phyloP scores from a whole-genome alignment of 768 basidiomycete species.

The Kwoniella dendrophila region DNA sequence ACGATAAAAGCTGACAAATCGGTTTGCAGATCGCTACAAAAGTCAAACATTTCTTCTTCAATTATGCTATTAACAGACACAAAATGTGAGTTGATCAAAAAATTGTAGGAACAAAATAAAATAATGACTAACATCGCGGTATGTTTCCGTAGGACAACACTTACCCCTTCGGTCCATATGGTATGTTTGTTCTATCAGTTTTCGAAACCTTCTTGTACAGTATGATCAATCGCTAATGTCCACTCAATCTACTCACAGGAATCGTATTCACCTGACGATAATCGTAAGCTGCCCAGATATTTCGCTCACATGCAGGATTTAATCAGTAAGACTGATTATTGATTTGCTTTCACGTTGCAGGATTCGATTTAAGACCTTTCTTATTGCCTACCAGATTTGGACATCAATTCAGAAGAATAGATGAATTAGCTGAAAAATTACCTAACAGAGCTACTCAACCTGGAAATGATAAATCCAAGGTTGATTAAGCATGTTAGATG shows the following conservation, averaged over 20 bases:
- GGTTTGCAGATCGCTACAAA: constrained; percentile 81
- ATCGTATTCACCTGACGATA: constrained; percentile 95
- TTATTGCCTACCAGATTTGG: constrained; percentile 92
- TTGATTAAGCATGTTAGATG: constrained; percentile 38
- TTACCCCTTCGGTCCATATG: constrained; percentile 50
- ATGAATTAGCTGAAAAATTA: constrained; percentile 73
- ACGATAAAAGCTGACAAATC: not conserved
- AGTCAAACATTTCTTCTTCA: constrained; percentile 96
- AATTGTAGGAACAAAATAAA: not conserved
- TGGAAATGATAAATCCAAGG: constrained; percentile 54
- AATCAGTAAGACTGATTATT: too few relatives aligned
- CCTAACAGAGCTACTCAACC: constrained; percentile 59
- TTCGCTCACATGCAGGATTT: not conserved
- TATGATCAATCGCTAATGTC: not conserved
- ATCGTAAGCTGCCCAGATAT: constrained; percentile 62
- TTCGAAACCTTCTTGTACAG: not conserved
- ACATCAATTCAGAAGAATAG: constrained; percentile 96
- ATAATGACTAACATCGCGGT: not conserved
- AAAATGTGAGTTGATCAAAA: constrained; percentile 76
- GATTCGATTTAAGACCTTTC: constrained; percentile 95
- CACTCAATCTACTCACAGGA: constrained; percentile 62
- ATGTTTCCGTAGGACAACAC: constrained; percentile 41
- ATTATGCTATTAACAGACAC: constrained; percentile 93
- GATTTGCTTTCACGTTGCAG: constrained; percentile 58
- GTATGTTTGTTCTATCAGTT: constrained; percentile 25